These are phyloP conservation scores for Fusarium hostae DNA, from an alignment of 2,329 filamentous ascomycete genomes.

Conservation along the genomic window DNA sequence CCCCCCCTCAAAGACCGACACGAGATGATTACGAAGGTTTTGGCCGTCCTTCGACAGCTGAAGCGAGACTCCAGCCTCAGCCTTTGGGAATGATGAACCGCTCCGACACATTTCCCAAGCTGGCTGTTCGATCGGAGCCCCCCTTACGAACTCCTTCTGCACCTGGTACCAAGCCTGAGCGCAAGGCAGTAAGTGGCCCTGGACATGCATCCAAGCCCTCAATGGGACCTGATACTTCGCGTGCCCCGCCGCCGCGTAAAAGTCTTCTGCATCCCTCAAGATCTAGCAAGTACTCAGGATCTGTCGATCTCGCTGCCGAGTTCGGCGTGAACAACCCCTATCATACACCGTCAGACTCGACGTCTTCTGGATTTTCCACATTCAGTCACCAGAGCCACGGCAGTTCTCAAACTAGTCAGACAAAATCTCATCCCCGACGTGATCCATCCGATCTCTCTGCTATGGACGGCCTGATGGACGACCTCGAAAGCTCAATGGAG, in stretches of 20 bases:
- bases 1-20: constrained; percentile 54
- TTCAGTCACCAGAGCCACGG: constrained; percentile 67
- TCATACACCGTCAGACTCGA: constrained; percentile 71
- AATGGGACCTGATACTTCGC: constrained; percentile 61
- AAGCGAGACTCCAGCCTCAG: constrained; percentile 51
- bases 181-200: constrained; percentile 44
- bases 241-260: constrained; percentile 64
- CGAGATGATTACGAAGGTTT: constrained; percentile 70
- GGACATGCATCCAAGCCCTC: constrained; percentile 53
- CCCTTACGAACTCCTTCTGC: constrained; percentile 60
- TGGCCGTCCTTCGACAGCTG: constrained; percentile 57
- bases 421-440: constrained; percentile 48
- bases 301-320: constrained; percentile 68
- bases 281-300: constrained; percentile 51
- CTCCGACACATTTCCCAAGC: constrained; percentile 65
- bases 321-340: constrained; percentile 72
- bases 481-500: constrained; percentile 64
- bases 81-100: constrained; percentile 55
- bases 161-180: constrained; percentile 56
- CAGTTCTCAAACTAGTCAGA: constrained; percentile 67
- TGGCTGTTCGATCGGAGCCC: constrained; percentile 50
- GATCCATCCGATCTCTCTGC: constrained; percentile 57
- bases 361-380: constrained; percentile 72
- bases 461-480: constrained; percentile 65
- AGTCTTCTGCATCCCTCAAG: constrained; percentile 58